phyloP scores from a whole-genome alignment of 2,329 filamentous ascomycete genomes.

The Microsporum ferrugineum region DNA sequence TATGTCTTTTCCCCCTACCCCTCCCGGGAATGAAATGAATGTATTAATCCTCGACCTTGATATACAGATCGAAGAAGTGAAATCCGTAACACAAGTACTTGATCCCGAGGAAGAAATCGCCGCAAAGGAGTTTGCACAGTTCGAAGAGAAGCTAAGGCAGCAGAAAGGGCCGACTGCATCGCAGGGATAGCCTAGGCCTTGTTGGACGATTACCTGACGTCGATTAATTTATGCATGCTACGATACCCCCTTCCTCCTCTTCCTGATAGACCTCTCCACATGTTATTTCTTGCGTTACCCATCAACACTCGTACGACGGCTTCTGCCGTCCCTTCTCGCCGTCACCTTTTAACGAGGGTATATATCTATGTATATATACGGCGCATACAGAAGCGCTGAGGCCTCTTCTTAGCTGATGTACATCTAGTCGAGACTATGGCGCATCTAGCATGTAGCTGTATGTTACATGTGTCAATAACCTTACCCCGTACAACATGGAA shows the following conservation, averaged over 20 bases:
- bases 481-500: background rate
- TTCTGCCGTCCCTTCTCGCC: background rate
- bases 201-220: constrained; percentile 23
- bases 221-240: constrained; percentile 1
- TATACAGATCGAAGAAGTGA: constrained; percentile 80
- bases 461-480: background rate
- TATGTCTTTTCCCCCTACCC: background rate
- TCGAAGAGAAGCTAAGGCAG: constrained; percentile 69
- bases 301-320: background rate
- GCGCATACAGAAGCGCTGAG: background rate
- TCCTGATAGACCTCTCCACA: background rate
- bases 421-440: background rate
- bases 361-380: background rate
- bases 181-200: constrained; percentile 39
- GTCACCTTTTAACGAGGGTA: background rate
- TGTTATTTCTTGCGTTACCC: background rate
- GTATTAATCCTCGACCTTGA: constrained; percentile 4
- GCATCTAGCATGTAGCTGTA: background rate
- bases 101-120: constrained; percentile 88
- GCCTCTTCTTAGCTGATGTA: background rate
- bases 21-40: background rate
- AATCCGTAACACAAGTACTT: constrained; percentile 79
- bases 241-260: background rate
- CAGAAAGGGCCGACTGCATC: constrained; percentile 44
- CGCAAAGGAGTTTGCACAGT: constrained; percentile 78